phyloP scores from a whole-genome alignment of 2,329 filamentous ascomycete species.

The Neofusicoccum ribis region DNA sequence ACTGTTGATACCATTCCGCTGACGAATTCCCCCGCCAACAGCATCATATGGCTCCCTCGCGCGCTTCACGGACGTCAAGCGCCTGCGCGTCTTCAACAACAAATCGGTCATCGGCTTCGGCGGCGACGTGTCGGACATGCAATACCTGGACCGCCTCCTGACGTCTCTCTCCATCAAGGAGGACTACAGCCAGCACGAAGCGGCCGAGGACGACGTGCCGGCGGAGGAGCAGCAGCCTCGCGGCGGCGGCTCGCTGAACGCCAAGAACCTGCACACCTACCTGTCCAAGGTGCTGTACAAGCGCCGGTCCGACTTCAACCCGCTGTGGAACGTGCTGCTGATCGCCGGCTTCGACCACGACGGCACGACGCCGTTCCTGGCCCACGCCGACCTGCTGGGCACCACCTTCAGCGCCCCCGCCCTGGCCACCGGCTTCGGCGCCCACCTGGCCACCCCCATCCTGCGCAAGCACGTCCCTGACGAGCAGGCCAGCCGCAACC shows the following conservation, averaged over 20 bases:
- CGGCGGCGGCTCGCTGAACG: constrained; percentile 61
- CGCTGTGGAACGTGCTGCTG: constrained; percentile 93
- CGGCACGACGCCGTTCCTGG: constrained; percentile 80
- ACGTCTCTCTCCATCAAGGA: constrained; percentile 84
- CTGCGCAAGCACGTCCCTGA: constrained; percentile 82
- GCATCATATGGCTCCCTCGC: constrained; percentile 95
- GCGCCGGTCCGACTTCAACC: constrained; percentile 92
- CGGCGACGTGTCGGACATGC: constrained; percentile 98
- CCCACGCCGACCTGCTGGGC: constrained; percentile 85
- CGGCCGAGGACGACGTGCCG: constrained; percentile 43
- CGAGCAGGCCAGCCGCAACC: constrained; percentile 70
- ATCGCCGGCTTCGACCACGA: constrained; percentile 81
- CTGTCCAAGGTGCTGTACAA: constrained; percentile 94
- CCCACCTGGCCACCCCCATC: constrained; percentile 89
- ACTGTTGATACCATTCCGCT: neutral
- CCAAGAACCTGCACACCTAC: constrained; percentile 95
- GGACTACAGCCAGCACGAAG: constrained; percentile 64
- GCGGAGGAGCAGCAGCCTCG: constrained; percentile 28
- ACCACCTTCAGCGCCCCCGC: constrained; percentile 88
- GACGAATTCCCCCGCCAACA: constrained; percentile 39
- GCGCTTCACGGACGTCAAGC: constrained; percentile 95
- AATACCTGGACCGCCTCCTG: constrained; percentile 92
- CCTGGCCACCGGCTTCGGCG: constrained; percentile 89
- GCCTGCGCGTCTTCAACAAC: constrained; percentile 83
- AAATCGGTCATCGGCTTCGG: constrained; percentile 88